Evolutionary conservation across 139 green algal species (phyloP), one percentile per base, ranked within the genome.

Genomic region (Chlorella sp.): DNA sequence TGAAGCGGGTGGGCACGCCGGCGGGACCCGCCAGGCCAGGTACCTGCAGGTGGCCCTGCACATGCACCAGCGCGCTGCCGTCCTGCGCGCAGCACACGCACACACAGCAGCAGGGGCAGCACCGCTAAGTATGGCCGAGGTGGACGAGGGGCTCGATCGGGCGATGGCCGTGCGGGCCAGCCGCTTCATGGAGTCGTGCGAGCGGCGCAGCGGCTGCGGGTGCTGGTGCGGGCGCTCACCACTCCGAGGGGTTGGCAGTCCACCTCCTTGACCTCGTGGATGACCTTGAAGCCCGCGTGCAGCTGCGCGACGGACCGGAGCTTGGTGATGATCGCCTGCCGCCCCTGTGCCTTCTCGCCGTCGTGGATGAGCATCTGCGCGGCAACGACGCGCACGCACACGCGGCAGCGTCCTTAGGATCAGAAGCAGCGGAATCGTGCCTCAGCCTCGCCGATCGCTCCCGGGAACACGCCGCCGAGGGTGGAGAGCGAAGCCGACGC

Each of bases 351-450:
- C 50, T 31, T 26, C 2, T 80, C 80, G 2, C 86, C 88, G 59
- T 92, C 77, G 60, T 87, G 67, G 22, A 69, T 77, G 6, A 90
- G 51, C 20, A 86, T 59, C 82, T 89, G 76, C 42, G 42, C 42
- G 17, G 10, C 10, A 17, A 55, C n/a, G 5, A 49, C 6, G 55
- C 55, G 27, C 55, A 63, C 27, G 42, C 14, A 14, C 14, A 14
- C 10, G 14, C 14, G 42, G 42, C 51, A 62, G 14, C 51, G 5
- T 24, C 6, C 51, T 31, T 30, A 35, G 23, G 61, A n/a, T n/a
- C n/a, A n/a, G n/a, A n/a, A n/a, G n/a, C n/a, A n/a, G n/a, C n/a
- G n/a, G n/a, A n/a, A n/a, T n/a, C n/a, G n/a, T n/a, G n/a, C n/a
- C n/a, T n/a, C n/a, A n/a, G n/a, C n/a, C n/a, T n/a, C n/a, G n/a